Evolutionary conservation across 1,284 basidiomycete genomes (phyloP), one percentile per base, ranked within the genome.

Genomic region (Thecaphora thlaspeos): DNA sequence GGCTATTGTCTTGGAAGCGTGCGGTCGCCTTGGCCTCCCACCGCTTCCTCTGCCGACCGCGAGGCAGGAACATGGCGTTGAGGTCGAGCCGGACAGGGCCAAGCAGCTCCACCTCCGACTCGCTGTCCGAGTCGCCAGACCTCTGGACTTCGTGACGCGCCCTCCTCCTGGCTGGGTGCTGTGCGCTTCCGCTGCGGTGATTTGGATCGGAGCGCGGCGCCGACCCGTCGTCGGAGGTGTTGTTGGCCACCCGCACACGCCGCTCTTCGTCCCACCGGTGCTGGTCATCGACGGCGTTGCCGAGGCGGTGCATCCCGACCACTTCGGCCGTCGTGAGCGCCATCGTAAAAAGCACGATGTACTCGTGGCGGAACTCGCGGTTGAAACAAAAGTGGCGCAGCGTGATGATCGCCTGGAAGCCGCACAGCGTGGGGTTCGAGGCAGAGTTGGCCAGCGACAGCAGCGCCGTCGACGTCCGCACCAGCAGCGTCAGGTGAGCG

Each of bases 261-360:
- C 36, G 36, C 32, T 61, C 57, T 7, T 71, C 51, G 14, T 50
- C 23, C 70, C 70, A 72, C 21, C 51, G 50, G 12, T 65, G 56
- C 37, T 70, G 61, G 24, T 72, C 70, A 22, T 53, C 61, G n/a
- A 57, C 45, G 8, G 70, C 70, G 1, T 59, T 68, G 32, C 70
- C 70, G 19, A 72, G 58, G 9, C 46, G 51, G 32, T 70, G 61
- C 43, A 68, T 46, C 4, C 65, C 70, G 40, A 70, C 48, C 23
- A 46, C 44, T 39, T 70, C 65, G 28, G 65, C 52, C 14, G 63
- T 55, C 46, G 53, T 61, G 48, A 66, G 46, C 18, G 55, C 63
- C 63, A 61, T 66, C 28, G 44, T 52, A 19, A 17, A 34, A 8
- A 66, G 41, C 12, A 52, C 34, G 5, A 46, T 9, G 21, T 61